These are phyloP conservation scores for Takashimella tepidaria DNA, from an alignment of 1,284 basidiomycete genomes.

Conservation along the genomic window DNA sequence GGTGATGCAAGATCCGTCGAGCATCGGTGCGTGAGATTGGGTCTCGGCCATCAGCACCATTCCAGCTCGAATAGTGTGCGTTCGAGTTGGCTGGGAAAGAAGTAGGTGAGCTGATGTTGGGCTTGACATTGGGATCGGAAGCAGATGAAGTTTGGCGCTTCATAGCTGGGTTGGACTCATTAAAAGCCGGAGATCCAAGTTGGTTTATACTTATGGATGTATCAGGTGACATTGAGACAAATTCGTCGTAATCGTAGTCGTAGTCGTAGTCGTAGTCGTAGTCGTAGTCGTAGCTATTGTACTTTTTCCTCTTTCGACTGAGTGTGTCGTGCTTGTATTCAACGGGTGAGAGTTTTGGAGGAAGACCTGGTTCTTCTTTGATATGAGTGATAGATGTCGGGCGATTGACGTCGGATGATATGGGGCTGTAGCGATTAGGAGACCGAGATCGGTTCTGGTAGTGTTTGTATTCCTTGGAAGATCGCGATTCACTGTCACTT, in stretches of 20 bases:
- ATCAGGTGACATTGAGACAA: not conserved
- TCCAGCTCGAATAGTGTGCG: not conserved
- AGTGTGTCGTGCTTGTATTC: not conserved
- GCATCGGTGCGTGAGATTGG: not conserved
- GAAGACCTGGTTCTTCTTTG: not conserved
- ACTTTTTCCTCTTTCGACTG: not conserved
- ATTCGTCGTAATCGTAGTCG: not conserved
- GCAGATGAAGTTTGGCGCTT: not conserved
- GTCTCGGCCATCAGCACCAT: not conserved
- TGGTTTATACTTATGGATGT: not conserved
- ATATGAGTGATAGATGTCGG: not conserved
- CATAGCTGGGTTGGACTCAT: not conserved
- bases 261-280: too few relatives aligned
- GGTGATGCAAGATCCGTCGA: not conserved
- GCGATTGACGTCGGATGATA: not conserved
- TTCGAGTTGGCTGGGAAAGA: not conserved
- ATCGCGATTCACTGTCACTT: not conserved
- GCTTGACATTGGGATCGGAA: not conserved
- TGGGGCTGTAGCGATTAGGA: not conserved
- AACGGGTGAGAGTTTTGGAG: not conserved
- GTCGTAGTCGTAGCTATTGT: too few relatives aligned
- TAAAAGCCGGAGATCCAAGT: not conserved
- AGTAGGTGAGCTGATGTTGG: not conserved
- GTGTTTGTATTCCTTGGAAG: not conserved
- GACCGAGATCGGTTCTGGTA: not conserved